Conservation (phyloP, 2,329 filamentous ascomycete species). For the Pestalotiopsis sp. region DNA sequence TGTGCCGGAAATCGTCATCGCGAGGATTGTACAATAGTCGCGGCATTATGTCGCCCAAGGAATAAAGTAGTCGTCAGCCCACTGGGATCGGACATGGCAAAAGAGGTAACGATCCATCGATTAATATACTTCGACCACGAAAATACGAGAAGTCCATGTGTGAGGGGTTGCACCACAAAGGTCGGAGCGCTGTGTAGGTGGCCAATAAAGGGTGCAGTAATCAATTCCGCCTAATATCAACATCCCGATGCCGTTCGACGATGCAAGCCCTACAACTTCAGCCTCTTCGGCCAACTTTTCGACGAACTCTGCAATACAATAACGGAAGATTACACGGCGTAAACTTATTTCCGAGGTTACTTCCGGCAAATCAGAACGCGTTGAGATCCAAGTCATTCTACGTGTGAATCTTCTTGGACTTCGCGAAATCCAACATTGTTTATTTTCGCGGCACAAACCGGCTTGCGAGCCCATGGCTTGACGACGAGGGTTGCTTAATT, state of each 20-base stretch:
- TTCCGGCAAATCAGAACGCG: not conserved
- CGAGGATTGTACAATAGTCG: no score
- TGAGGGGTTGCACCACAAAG: slow-evolving; percentile 14
- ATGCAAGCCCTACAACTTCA: not conserved
- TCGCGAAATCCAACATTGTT: not conserved
- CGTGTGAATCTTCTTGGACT: not conserved
- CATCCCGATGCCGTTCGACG: not conserved
- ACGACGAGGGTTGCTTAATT: no score
- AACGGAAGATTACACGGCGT: not conserved
- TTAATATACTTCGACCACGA: slow-evolving; percentile 24
- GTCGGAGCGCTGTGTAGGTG: not conserved
- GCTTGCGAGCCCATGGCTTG: no score
- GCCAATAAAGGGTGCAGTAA: not conserved
- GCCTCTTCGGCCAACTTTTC: not conserved
- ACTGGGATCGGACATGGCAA: not conserved
- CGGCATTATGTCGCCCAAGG: not conserved
- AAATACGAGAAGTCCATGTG: slow-evolving; percentile 3
- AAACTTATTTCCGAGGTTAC: not conserved
- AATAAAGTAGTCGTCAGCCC: slow-evolving; percentile 2
- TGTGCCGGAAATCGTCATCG: no score
- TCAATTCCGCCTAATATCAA: slow-evolving; percentile 7
- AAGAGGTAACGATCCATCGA: slow-evolving; percentile 30
- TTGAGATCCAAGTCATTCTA: not conserved
- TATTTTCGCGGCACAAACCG: not conserved
- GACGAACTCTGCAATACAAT: not conserved